These are phyloP conservation scores for Fonsecaea erecta DNA, from an alignment of 2,329 filamentous ascomycete genomes.

Conservation along the genomic window DNA sequence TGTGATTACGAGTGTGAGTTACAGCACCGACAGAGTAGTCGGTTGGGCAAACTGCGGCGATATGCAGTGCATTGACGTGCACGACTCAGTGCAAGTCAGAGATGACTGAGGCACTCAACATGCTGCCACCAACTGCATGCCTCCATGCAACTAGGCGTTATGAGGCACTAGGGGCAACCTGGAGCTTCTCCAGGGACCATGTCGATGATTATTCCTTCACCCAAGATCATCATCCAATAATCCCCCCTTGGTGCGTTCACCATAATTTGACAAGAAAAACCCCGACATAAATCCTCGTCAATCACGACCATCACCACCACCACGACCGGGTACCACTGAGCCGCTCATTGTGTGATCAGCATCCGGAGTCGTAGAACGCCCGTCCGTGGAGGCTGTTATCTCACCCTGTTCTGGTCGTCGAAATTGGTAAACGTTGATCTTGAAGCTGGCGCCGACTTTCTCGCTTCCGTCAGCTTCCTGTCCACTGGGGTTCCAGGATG, in stretches of 20 bases:
- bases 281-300: background rate
- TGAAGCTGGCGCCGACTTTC: background rate
- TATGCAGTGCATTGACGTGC: background rate
- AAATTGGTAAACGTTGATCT: background rate
- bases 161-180: too few species aligned
- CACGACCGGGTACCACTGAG: background rate
- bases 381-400: background rate
- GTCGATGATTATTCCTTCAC: too few species aligned
- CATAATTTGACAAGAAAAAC: background rate
- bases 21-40: too few species aligned
- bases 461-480: slow-evolving; percentile 3
- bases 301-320: background rate
- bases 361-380: background rate
- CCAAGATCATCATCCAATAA: background rate
- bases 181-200: too few species aligned
- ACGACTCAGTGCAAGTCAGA: background rate
- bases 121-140: too few species aligned
- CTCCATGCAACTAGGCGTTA: too few species aligned
- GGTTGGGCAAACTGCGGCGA: background rate
- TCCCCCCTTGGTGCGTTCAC: too few species aligned
- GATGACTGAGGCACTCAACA: too few species aligned
- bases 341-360: background rate
- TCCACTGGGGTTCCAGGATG: slow-evolving; percentile 1
- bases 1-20: background rate
- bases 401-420: background rate